A percentile compares a stretch with the other conserved stretches of the same genome.
Evolutionary conservation across 2,329 filamentous ascomycete species (phyloP).

Genomic region (Boeremia exigua): DNA sequence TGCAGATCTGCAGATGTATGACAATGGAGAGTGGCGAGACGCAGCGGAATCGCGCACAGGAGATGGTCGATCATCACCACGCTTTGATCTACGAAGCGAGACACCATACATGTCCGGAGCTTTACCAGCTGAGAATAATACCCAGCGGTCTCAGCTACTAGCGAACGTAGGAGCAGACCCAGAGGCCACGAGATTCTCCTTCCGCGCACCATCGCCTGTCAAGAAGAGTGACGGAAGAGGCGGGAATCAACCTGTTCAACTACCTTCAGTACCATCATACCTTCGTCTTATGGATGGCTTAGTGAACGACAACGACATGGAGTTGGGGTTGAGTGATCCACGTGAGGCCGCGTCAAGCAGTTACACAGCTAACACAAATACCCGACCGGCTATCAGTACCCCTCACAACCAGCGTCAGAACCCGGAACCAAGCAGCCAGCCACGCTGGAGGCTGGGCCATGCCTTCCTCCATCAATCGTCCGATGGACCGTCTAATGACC

Average conservation of each 20-base stretch:
- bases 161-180: constrained; percentile 11
- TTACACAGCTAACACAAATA: not conserved
- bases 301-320: constrained; percentile 26
- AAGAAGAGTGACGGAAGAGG: constrained; percentile 9
- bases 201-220: constrained; percentile 26
- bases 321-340: constrained; percentile 39
- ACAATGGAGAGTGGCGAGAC: constrained; percentile 18
- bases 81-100: constrained; percentile 8
- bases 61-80: not conserved
- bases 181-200: constrained; percentile 23
- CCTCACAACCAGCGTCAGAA: not conserved
- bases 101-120: constrained; percentile 34
- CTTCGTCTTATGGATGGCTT: constrained; percentile 41
- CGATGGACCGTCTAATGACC: constrained; percentile 4
- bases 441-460: constrained; percentile 23
- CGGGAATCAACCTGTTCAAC: constrained; percentile 5
- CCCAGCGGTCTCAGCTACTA: constrained; percentile 9
- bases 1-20: constrained; percentile 14
- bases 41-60: not conserved
- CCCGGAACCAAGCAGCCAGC: not conserved
- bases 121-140: constrained; percentile 23
- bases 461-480: constrained; percentile 29
- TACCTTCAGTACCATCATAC: constrained; percentile 37
- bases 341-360: constrained; percentile 12
- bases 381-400: constrained; percentile 6